Evolutionary conservation across 179 eudicot species (phyloP), one percentile per base, ranked within the genome.

Genomic region (Dionaea muscipula): DNA sequence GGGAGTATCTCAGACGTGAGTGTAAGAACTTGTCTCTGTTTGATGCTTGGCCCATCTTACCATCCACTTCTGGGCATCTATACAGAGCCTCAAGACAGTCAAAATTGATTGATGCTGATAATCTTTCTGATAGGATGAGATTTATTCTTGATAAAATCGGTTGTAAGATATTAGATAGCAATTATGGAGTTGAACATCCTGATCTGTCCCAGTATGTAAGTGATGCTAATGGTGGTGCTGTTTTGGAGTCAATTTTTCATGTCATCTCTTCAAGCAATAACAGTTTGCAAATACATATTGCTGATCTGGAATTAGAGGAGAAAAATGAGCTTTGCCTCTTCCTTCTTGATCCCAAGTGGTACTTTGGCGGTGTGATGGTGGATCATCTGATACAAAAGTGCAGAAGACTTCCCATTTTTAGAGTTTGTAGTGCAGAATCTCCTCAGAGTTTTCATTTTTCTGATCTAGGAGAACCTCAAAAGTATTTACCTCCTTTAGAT

Each of bases 1-100:
- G 99, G 99, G 74, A 75, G 56, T 94, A 88, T 73, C 85, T 94
- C 60, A 68, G 59, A 22, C 65, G 70, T 65, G 72, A 74, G 51
- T 85, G 95, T 66, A 73, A 76, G 52, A 65, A 72, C n/a, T 57
- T 94, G 72, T 75, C 90, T 25, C 28, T 75, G 27, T 85, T 94
- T 77, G 80, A 80, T 56, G 99, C 89, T 43, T 94, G 94, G 95
- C 99, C 99, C 36, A 85, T 94, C 65, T 61, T 94, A 59, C 99
- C 96, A 31, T 83, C 95, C 25, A 72, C 79, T 45, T 78, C 90
- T 51, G 90, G 90, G 53, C 86, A 89, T 69, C 68, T 94, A 39
- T 75, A 85, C 66, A 75, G 95, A 80, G 80, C 80, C 61, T 79
- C 78, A 17, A 63, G 24, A 69, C 75, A 73, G 53, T 75, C 80